Conservation (phyloP, 495 filamentous ascomycete genomes). For the Glonium stellatum region DNA sequence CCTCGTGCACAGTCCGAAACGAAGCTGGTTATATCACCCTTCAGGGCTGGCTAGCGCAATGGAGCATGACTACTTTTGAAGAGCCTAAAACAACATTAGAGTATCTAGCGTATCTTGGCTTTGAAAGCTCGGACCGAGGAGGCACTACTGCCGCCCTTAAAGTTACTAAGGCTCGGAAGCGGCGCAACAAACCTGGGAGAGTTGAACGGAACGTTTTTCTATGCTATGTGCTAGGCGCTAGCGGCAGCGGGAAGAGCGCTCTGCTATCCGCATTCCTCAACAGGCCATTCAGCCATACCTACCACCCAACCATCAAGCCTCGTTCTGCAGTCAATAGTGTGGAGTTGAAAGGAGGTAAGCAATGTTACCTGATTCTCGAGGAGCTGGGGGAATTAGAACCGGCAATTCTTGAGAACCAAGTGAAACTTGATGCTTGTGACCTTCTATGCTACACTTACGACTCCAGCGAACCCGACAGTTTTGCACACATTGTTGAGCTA, state of each 20-base stretch:
- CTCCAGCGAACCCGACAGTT: conserved; percentile 90
- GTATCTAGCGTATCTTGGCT: conserved; percentile 93
- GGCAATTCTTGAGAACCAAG: conserved; percentile 84
- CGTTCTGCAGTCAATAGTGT: conserved; percentile 92
- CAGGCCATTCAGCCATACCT: conserved; percentile 75
- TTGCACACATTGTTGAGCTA: conserved; percentile 79
- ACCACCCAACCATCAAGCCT: conserved; percentile 90
- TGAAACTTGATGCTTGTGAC: conserved; percentile 88
- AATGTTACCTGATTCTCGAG: conserved; percentile 91
- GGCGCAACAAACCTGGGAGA: conserved; percentile 67
- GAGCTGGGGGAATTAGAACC: conserved; percentile 94
- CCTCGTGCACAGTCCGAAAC: conserved; percentile 87
- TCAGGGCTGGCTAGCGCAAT: conserved; percentile 96
- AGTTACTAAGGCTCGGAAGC: conserved; percentile 82
- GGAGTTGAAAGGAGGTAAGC: conserved; percentile 89
- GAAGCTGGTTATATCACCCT: conserved; percentile 93
- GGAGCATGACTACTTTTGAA: conserved; percentile 98
- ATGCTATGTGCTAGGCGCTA: conserved; percentile 83
- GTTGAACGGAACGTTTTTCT: conserved; percentile 95
- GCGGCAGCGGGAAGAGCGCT: conserved; percentile 78
- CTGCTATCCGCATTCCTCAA: conserved; percentile 87
- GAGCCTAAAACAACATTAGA: conserved; percentile 90
- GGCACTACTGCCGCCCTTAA: conserved; percentile 78
- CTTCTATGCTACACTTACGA: conserved; percentile 94
- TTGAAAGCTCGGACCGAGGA: conserved; percentile 56